These are phyloP conservation scores for Barnettozyma vustinii DNA, from an alignment of 805 yeast species.

Conservation along the genomic window DNA sequence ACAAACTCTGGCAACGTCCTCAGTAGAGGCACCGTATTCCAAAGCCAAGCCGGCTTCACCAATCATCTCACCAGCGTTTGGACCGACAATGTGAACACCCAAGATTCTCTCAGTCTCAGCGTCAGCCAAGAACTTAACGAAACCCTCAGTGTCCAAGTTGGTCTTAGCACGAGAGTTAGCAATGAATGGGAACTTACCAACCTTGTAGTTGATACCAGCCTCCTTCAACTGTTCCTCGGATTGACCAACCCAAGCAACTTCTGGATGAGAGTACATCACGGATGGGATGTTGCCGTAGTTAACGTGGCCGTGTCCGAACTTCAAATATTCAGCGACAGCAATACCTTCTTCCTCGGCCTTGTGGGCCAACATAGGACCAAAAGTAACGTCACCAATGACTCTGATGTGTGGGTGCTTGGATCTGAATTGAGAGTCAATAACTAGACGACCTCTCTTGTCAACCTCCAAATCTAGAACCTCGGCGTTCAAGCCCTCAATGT, in stretches of 20 bases:
- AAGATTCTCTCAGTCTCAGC: conserved; percentile 94
- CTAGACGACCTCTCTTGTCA: conserved; percentile 89
- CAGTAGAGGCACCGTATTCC: conserved; percentile 98
- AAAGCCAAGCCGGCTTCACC: conserved; percentile 97
- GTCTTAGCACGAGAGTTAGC: conserved; percentile 99
- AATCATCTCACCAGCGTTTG: conserved; percentile 99
- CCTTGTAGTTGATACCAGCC: conserved; percentile 84
- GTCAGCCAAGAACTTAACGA: conserved; percentile 92
- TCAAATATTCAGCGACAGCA: conserved; percentile 94
- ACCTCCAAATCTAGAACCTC: conserved; percentile 86
- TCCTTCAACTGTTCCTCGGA: conserved; percentile 91
- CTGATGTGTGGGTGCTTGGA: conserved; percentile 91
- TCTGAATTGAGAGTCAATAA: conserved; percentile 89
- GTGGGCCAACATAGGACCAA: conserved; percentile 99
- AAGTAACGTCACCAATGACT: conserved; percentile 97
- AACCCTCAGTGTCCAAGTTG: conserved; percentile 93
- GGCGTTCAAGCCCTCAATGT: conserved; percentile 81
- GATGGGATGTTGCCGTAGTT: conserved; percentile 97
- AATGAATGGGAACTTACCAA: conserved; percentile 97
- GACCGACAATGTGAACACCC: conserved; percentile 96
- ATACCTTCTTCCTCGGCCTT: conserved; percentile 99
- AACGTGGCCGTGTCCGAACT: conserved; percentile 94
- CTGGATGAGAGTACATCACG: conserved; percentile 99
- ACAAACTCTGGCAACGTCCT: conserved; percentile 94
- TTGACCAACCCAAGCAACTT: conserved; percentile 99